phyloP scores from a whole-genome alignment of 2,329 filamentous ascomycete genomes.

The Monosporascus sp. region DNA sequence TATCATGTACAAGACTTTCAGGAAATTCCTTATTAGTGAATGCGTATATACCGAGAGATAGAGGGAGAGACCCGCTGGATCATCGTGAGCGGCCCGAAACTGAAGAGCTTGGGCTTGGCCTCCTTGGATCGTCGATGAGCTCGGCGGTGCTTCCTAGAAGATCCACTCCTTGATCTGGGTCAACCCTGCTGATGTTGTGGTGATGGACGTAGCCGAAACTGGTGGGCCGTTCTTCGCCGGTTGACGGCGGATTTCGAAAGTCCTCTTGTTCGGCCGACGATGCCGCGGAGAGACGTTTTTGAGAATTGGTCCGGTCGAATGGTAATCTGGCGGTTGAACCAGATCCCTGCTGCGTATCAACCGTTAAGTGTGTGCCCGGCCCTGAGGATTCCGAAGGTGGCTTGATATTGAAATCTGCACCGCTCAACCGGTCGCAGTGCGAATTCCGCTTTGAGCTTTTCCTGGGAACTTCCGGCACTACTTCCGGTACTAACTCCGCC shows the following conservation, averaged over 20 bases:
- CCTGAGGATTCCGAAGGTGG: constrained; percentile 10
- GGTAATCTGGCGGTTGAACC: constrained; percentile 39
- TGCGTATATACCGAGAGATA: not conserved
- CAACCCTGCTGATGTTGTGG: constrained; percentile 51
- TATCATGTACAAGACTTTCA: not conserved
- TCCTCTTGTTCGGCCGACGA: constrained; percentile 44
- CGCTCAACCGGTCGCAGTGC: constrained; percentile 28
- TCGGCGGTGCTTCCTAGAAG: constrained; percentile 52
- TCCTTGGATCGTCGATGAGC: constrained; percentile 41
- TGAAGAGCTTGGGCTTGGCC: constrained; percentile 22
- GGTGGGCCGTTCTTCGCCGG: constrained; percentile 42
- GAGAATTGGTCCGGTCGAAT: constrained; percentile 52
- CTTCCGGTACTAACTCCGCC: constrained; percentile 8
- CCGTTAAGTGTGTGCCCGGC: constrained; percentile 8
- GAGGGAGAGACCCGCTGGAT: not conserved
- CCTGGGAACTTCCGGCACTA: constrained; percentile 43
- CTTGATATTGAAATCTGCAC: constrained; percentile 31
- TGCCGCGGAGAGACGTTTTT: constrained; percentile 46
- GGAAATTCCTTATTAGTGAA: not conserved
- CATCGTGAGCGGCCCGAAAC: constrained; percentile 12
- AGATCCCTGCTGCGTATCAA: constrained; percentile 4
- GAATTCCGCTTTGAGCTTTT: constrained; percentile 67
- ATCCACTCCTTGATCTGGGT: constrained; percentile 41
- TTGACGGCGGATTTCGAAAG: constrained; percentile 33
- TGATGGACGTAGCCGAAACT: constrained; percentile 54